Percentiles rank a stretch among this genome's conserved stretches.
phyloP scores from a whole-genome alignment of 495 filamentous ascomycete species.

The Neurospora pannonica region DNA sequence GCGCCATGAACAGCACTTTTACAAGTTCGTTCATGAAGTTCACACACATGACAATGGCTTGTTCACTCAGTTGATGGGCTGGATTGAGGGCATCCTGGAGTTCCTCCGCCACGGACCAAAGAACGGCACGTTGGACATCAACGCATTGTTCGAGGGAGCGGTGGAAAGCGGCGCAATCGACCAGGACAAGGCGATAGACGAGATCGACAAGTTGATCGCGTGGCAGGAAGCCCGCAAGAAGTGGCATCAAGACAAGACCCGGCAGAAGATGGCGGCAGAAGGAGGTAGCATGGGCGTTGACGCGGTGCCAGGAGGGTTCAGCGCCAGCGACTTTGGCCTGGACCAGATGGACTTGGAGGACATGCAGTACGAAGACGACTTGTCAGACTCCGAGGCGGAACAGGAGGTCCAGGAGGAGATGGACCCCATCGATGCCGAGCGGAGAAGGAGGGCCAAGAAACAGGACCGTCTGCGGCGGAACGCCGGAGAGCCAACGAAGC shows the following conservation, averaged over 20 bases:
- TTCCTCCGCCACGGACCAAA: conserved; percentile 80
- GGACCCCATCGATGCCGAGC: conserved; percentile 81
- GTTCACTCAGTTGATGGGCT: conserved; percentile 90
- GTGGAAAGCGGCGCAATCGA: conserved; percentile 57
- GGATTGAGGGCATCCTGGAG: conserved; percentile 93
- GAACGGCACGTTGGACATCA: conserved; percentile 80
- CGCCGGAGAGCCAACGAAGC: conserved; percentile 87
- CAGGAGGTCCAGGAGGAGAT: conserved; percentile 65
- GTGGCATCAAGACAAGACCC: conserved; percentile 95
- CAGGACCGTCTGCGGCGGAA: conserved; percentile 71
- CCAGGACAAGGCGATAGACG: conserved; percentile 58
- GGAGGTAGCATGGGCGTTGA: conserved; percentile 41
- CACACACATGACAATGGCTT: conserved; percentile 97
- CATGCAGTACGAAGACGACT: conserved; percentile 66
- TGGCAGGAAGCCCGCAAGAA: conserved; percentile 94
- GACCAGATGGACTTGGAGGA: conserved; percentile 80
- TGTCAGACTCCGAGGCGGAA: conserved; percentile 60
- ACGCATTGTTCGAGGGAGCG: conserved; percentile 76
- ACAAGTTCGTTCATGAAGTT: conserved; percentile 97
- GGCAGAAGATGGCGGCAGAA: conserved; percentile 96
- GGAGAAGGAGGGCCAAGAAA: conserved; percentile 60
- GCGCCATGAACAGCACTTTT: conserved; percentile 91
- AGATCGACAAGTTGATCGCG: conserved; percentile 75
- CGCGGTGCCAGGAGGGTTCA: conserved; percentile 43
- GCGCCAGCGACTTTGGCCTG: conserved; percentile 76